Percentiles rank a stretch among this genome's conserved stretches.
Conservation (phyloP, 768 basidiomycete genomes). For the Clitopilus passeckerianus region DNA sequence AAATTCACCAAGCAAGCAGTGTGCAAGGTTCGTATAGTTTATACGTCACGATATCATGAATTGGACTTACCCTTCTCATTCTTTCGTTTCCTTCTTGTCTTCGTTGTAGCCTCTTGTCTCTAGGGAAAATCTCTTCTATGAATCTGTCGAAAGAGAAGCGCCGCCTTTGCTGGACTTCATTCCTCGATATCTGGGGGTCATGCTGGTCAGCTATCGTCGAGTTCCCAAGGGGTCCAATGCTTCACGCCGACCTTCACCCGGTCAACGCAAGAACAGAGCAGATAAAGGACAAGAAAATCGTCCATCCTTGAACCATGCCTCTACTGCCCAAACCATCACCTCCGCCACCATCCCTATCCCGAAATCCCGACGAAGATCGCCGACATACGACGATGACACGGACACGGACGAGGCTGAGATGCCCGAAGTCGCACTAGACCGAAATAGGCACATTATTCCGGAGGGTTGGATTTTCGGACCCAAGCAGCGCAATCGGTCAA, state of each 20-base stretch:
- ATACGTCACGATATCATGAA: slow-evolving; percentile 7
- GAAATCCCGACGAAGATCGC: slow-evolving; percentile 6
- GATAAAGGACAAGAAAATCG: slow-evolving; percentile 2
- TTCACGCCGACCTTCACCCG: slow-evolving; percentile 12
- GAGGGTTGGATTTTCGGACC: slow-evolving; percentile 75
- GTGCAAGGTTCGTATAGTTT: slow-evolving; percentile 76
- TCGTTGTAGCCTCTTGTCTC: slow-evolving; percentile 81
- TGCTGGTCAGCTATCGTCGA: slow-evolving; percentile 94
- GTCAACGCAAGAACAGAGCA: slow-evolving; percentile 7
- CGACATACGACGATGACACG: slow-evolving; percentile 26
- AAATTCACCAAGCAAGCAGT: slow-evolving; percentile 97
- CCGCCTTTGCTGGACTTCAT: slow-evolving; percentile 92
- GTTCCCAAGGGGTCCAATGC: slow-evolving; percentile 43
- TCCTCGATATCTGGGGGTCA: slow-evolving; percentile 97
- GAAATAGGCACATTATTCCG: slow-evolving; percentile 93
- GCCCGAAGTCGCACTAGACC: slow-evolving; percentile 90
- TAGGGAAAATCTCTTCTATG: slow-evolving; percentile 96
- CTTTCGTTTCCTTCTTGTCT: slow-evolving; percentile 9
- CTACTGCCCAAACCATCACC: slow-evolving; percentile 16
- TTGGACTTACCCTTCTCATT: slow-evolving; percentile 16
- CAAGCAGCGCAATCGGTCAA: slow-evolving; percentile 37
- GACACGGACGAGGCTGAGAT: slow-evolving; percentile 77
- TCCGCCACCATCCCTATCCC: slow-evolving; percentile 15
- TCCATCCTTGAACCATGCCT: slow-evolving; percentile 6
- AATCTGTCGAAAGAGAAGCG: slow-evolving; percentile 90